Conservation (phyloP, 2,329 filamentous ascomycete species). For the Alternaria brassicae region DNA sequence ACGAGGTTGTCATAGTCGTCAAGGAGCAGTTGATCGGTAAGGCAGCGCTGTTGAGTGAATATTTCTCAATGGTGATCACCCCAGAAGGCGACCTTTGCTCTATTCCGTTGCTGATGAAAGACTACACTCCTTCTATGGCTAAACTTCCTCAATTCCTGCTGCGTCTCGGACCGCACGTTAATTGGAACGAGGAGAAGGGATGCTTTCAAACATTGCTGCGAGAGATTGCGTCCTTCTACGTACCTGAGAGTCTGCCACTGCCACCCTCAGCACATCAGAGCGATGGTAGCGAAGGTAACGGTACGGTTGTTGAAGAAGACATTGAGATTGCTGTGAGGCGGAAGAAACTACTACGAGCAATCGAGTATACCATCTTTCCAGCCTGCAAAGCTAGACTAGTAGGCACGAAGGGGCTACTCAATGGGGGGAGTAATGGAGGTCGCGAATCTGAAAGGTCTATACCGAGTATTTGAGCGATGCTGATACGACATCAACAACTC, state of each 20-base stretch:
- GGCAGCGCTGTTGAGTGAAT: conserved; percentile 87
- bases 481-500: conserved; percentile 48
- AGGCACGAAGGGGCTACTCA: conserved; percentile 78
- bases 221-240: conserved; percentile 89
- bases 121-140: conserved; percentile 82
- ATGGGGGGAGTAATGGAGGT: conserved; percentile 77
- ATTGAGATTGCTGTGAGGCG: conserved; percentile 61
- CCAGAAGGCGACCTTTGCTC: conserved; percentile 76
- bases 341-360: conserved; percentile 71
- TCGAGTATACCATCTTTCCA: conserved; percentile 90
- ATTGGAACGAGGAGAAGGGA: conserved; percentile 82
- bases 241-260: conserved; percentile 80
- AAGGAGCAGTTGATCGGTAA: conserved; percentile 73
- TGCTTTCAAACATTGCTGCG: conserved; percentile 87
- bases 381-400: conserved; percentile 84
- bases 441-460: conserved; percentile 89
- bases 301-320: conserved; percentile 40
- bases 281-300: conserved; percentile 50
- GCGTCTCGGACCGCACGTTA: conserved; percentile 82
- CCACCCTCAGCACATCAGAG: conserved; percentile 40
- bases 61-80: conserved; percentile 86
- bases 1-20: conserved; percentile 71
- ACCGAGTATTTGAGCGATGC: conserved; percentile 93
- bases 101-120: conserved; percentile 85
- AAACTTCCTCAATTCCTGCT: conserved; percentile 92